These are phyloP conservation scores for Marchantia paleacea DNA, from an alignment of 225 moss, liverwort and hornwort species.

Conservation along the genomic window DNA sequence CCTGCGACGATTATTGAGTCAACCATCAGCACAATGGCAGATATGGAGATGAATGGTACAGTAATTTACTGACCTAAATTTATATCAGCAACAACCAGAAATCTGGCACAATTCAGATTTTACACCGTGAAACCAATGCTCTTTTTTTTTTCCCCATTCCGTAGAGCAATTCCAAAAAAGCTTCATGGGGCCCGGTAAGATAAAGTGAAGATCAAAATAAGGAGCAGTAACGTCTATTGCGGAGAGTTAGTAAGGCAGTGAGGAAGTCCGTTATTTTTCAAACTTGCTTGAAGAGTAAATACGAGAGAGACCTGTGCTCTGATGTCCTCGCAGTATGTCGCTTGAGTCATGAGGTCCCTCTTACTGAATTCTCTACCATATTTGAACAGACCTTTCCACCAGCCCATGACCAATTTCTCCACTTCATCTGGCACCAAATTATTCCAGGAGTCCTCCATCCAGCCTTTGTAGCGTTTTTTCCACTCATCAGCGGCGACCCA, in stretches of 20 bases:
- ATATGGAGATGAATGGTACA: background rate
- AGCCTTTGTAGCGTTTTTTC: slow-evolving; percentile 54
- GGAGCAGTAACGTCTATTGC: background rate
- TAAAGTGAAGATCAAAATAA: background rate
- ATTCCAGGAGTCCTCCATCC: slow-evolving; percentile 76
- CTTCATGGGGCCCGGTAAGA: background rate
- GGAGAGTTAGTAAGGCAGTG: background rate
- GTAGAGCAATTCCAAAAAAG: background rate
- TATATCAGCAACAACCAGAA: background rate
- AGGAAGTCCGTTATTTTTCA: background rate
- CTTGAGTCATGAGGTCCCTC: slow-evolving; percentile 55
- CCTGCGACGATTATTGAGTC: slow-evolving; percentile 29
- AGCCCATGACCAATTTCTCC: slow-evolving; percentile 58
- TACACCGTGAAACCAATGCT: background rate
- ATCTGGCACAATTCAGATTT: background rate
- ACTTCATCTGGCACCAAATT: slow-evolving; percentile 49
- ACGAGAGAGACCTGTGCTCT: slow-evolving; percentile 48
- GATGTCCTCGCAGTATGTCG: slow-evolving; percentile 55
- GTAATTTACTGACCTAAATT: background rate
- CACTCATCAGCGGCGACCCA: slow-evolving; percentile 60
- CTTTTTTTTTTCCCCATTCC: background rate
- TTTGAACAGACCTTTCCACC: slow-evolving; percentile 74
- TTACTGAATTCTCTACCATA: slow-evolving; percentile 51
- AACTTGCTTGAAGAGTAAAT: background rate
- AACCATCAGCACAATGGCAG: background rate